phyloP scores from a whole-genome alignment of 192 early-diverging fungal genomes.

The Podila minutissima region DNA sequence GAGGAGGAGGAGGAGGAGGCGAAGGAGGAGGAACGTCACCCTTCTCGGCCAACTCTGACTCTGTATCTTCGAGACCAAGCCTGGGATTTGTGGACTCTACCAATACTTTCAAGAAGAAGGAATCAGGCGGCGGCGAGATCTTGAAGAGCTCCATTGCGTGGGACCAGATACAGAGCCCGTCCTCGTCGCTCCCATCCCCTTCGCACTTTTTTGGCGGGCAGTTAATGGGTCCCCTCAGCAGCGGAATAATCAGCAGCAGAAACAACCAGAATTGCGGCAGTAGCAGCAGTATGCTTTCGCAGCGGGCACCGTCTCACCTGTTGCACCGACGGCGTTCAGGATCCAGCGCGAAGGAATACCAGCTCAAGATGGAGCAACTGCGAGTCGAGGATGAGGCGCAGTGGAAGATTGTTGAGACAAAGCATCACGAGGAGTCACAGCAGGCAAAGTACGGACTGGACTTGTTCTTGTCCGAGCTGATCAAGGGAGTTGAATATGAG shows the following conservation, averaged over 20 bases:
- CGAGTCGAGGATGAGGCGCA: background rate
- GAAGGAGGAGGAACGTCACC: too few species aligned
- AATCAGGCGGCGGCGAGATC: background rate
- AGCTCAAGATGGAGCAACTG: background rate
- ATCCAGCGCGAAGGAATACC: constrained; percentile 14
- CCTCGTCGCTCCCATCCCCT: background rate
- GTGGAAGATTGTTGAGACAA: constrained; percentile 17
- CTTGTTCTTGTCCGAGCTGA: constrained; percentile 17
- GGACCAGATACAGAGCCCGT: constrained; percentile 5
- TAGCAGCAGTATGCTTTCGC: background rate
- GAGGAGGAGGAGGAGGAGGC: too few species aligned
- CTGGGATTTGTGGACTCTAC: too few species aligned
- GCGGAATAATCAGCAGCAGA: background rate
- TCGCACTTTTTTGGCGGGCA: background rate
- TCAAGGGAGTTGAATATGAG: constrained; percentile 26
- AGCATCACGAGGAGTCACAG: constrained; percentile 24
- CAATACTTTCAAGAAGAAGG: too few species aligned
- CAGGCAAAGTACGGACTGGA: constrained; percentile 34
- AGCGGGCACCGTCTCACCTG: background rate
- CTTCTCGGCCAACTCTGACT: too few species aligned
- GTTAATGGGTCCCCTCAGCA: background rate
- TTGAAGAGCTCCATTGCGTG: constrained; percentile 25
- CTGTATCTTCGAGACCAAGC: background rate
- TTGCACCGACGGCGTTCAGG: constrained; percentile 21
- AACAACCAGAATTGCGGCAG: background rate